Conservation (phyloP, 176 grass and related monocot species). For the Bothriochloa decipiens region DNA sequence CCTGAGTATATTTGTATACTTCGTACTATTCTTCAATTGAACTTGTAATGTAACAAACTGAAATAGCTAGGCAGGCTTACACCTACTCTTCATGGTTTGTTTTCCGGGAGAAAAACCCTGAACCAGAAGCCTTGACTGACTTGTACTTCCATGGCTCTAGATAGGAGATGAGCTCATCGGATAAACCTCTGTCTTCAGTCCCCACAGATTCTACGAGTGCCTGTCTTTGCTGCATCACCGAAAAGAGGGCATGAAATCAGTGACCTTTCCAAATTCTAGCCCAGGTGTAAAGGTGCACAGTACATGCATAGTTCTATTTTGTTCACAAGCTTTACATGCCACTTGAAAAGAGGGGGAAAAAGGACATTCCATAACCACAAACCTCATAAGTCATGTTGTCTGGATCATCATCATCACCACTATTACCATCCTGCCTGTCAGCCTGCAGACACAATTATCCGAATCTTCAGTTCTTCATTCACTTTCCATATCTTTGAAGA, state of each 20-base stretch:
- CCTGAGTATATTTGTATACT: neutral
- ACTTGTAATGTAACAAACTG: neutral
- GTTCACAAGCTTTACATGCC: conserved; percentile 35
- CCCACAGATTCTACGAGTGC: conserved; percentile 69
- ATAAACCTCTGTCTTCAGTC: conserved; percentile 68
- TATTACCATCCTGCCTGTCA: conserved; percentile 49
- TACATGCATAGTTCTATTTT: neutral
- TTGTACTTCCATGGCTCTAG: conserved; percentile 62
- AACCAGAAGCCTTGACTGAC: conserved; percentile 56
- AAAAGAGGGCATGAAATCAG: conserved; percentile 10
- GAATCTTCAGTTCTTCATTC: conserved; percentile 35
- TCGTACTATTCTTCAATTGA: neutral
- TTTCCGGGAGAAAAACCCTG: conserved; percentile 73
- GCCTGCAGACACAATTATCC: conserved; percentile 38
- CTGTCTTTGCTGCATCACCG: conserved; percentile 59
- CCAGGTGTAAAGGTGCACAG: neutral
- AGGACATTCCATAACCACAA: conserved; percentile 24
- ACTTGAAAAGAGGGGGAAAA: neutral
- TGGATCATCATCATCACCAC: conserved; percentile 44
- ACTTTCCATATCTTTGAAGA: conserved; percentile 3
- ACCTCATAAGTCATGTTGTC: conserved; percentile 96
- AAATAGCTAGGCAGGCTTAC: conserved; percentile 47
- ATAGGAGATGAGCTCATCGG: conserved; percentile 70
- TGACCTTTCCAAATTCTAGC: conserved; percentile 10
- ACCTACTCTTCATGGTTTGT: conserved; percentile 43